Evolutionary conservation across 1,284 basidiomycete species (phyloP), one percentile per base, ranked within the genome.

Genomic region (Sanghuangporus weigelae): DNA sequence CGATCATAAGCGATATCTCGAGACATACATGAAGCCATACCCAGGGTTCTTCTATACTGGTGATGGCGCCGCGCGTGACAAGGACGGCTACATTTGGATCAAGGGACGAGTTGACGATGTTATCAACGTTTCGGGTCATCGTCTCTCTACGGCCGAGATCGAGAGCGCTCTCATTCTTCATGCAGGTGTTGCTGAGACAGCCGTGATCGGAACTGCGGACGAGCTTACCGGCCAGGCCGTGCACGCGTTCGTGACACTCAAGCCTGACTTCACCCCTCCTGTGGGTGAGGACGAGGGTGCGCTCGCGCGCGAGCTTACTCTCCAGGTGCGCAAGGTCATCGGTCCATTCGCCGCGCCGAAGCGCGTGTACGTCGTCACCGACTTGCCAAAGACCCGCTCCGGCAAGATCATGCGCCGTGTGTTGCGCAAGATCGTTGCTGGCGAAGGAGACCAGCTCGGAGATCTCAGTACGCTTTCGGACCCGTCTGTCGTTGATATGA

Each of bases 51-150:
- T 95, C 84, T 98, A 93, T 79, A 99, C 96, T 21, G 96, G 97
- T 42, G 97, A 99, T 72, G 96, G 96, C 64, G 96, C 96, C 21
- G 92, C 90, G 26, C 85, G 96, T 54, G 97, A 99, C 74, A 86
- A 92, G 71, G 90, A 99, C 71, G 96, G 96, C 6, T 99, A 99
- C 78, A 92, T 95, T 73, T 97, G 95, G 95, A 98, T 99, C 79
- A 96, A 95, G 78, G 96, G 96, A 59, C 90, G 96, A 71, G 89
- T 99, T 50, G 96, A 99, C 76, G 95, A 93, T 76, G 91, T 94
- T 60, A 93, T 93, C 79, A 95, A 95, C 76, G 93, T 96, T 39
- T 97, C 96, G 44, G 97, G 96, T 2, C 96, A 99, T 76, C 90
- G 97, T 73, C 81, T 99, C 62, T 96, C 93, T 48, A 99, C 96